Evolutionary conservation across 148 eudicot genomes (phyloP).

Genomic region (Rhododendron griersonianum): DNA sequence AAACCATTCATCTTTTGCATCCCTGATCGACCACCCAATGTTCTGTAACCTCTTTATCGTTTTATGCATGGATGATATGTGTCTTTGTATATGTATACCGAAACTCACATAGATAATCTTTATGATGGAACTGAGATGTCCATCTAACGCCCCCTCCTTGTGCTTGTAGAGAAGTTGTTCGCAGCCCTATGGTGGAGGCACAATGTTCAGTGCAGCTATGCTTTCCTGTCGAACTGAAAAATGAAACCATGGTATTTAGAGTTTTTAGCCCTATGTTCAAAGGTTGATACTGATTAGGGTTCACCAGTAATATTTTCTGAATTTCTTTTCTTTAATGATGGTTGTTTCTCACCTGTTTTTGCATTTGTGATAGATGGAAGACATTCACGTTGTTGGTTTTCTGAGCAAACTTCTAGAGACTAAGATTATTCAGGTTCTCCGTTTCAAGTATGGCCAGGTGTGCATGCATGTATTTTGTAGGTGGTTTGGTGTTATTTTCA

Average conservation of each 20-base stretch:
- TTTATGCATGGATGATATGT: not conserved
- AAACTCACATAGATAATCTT: not conserved
- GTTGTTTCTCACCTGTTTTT: not conserved
- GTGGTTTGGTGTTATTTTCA: constrained; percentile 2
- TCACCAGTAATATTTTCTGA: not conserved
- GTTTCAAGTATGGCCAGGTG: constrained; percentile 92
- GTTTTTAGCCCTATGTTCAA: not conserved
- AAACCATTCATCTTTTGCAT: not conserved
- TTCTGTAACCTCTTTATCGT: not conserved
- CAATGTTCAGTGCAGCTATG: constrained; percentile 90
- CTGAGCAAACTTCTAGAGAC: constrained; percentile 87
- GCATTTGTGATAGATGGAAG: constrained; percentile 52
- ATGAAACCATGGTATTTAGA: constrained; percentile 59
- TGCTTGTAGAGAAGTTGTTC: constrained; percentile 76
- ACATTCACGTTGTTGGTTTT: constrained; percentile 71
- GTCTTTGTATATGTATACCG: not conserved
- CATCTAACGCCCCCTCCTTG: constrained; percentile 12
- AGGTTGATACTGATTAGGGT: not conserved
- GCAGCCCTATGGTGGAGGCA: constrained; percentile 93
- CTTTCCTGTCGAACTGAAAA: constrained; percentile 67
- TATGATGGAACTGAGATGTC: constrained; percentile 2
- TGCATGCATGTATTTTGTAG: not conserved
- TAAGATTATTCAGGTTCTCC: constrained; percentile 82
- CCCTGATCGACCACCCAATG: not conserved
- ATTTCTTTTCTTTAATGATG: not conserved